Conservation (phyloP, 176 grass and related monocot genomes). For the Saccharum officinarum region DNA sequence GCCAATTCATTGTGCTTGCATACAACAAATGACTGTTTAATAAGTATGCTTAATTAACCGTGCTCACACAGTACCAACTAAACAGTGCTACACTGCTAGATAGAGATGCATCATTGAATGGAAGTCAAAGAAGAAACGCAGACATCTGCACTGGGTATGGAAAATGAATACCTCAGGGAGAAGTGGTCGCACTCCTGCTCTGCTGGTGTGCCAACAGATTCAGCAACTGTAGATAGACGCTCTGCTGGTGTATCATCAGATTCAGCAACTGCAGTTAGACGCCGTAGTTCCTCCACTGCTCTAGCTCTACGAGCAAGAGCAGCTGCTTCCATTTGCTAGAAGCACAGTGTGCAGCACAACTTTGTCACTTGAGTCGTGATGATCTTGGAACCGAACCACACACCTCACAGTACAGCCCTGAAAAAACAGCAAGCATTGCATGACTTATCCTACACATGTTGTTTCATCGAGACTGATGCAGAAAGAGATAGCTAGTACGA, state of each 20-base stretch:
- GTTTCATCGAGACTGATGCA: background rate
- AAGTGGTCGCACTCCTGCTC: constrained; percentile 67
- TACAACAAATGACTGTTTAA: background rate
- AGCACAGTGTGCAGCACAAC: background rate
- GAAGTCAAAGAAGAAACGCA: background rate
- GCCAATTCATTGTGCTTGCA: background rate
- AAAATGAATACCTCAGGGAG: constrained; percentile 66
- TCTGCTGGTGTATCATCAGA: constrained; percentile 11
- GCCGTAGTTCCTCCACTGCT: constrained; percentile 11
- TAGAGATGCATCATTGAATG: constrained; percentile 32
- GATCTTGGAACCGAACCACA: background rate
- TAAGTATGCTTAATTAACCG: background rate
- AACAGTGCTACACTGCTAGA: background rate
- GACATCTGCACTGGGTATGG: background rate
- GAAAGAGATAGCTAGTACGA: background rate
- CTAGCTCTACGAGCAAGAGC: constrained; percentile 26
- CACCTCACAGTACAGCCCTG: background rate
- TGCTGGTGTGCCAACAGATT: constrained; percentile 23
- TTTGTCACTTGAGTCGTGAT: background rate
- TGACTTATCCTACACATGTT: background rate
- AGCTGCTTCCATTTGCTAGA: constrained; percentile 31
- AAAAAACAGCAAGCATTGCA: background rate
- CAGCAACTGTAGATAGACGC: constrained; percentile 8
- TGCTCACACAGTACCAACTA: background rate
- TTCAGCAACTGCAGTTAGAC: constrained; percentile 5